A percentile compares a stretch with the other conserved stretches of the same genome.
Conservation (phyloP, 1,284 basidiomycete genomes). For the Ceraceosorus guamensis region DNA sequence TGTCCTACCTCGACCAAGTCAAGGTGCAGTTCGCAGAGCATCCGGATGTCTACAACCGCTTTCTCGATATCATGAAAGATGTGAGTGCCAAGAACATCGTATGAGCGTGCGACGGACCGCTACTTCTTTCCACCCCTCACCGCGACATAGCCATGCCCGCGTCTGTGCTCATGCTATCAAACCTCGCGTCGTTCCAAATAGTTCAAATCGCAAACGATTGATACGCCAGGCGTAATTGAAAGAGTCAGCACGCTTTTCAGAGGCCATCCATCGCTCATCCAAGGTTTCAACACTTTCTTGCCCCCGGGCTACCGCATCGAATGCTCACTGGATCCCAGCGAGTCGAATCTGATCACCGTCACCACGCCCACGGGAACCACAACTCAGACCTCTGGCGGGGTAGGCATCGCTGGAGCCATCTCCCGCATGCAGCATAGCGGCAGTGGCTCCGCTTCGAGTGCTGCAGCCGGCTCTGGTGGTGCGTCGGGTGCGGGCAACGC, state of each 20-base stretch:
- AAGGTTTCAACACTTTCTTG: conserved; percentile 98
- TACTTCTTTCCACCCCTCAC: conserved; percentile 16
- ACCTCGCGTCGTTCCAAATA: conserved; percentile 9
- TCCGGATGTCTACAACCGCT: conserved; percentile 93
- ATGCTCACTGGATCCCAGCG: conserved; percentile 57
- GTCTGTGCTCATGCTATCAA: conserved; percentile 2
- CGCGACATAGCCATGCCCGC: neutral
- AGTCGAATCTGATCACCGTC: conserved; percentile 80
- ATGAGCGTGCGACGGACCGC: conserved; percentile 3
- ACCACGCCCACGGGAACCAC: conserved; percentile 79
- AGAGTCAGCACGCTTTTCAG: conserved; percentile 92
- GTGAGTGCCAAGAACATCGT: conserved; percentile 17
- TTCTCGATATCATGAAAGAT: conserved; percentile 98
- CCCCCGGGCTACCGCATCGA: conserved; percentile 96
- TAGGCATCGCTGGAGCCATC: conserved; percentile 41
- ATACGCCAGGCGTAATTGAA: conserved; percentile 96
- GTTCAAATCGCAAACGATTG: conserved; percentile 58
- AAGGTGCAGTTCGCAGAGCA: conserved; percentile 79
- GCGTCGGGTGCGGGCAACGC: neutral
- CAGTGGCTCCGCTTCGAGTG: conserved; percentile 11
- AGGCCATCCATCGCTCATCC: conserved; percentile 85
- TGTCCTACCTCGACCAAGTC: conserved; percentile 92
- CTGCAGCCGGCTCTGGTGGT: neutral
- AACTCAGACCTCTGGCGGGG: conserved; percentile 55
- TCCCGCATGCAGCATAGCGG: conserved; percentile 37